Percentiles rank a stretch among this genome's conserved stretches.
Evolutionary conservation across 2,329 filamentous ascomycete genomes (phyloP).

Genomic region (Nannizziopsis arthrosporioides): DNA sequence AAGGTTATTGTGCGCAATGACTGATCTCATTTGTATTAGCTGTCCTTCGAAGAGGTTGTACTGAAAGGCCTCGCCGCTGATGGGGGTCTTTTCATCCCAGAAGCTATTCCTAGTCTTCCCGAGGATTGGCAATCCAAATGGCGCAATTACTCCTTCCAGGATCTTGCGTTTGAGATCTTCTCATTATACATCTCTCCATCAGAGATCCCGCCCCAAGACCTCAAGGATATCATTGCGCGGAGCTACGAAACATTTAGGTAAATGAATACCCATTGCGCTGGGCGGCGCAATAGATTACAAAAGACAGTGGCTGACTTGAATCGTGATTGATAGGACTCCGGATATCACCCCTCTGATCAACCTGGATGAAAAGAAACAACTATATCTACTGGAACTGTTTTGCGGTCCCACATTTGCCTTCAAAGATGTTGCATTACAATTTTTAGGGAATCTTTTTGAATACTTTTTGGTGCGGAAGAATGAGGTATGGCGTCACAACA

Average conservation of each 20-base stretch:
- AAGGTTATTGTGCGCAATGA: background rate
- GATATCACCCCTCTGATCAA: slow-evolving; percentile 69
- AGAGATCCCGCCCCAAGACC: slow-evolving; percentile 71
- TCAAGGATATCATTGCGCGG: slow-evolving; percentile 69
- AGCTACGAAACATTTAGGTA: slow-evolving; percentile 83
- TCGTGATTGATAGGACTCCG: slow-evolving; percentile 48
- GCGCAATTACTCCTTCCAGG: slow-evolving; percentile 60
- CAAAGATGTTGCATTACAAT: slow-evolving; percentile 88
- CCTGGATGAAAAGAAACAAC: slow-evolving; percentile 57
- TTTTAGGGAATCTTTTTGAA: slow-evolving; percentile 78
- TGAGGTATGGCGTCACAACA: slow-evolving; percentile 4
- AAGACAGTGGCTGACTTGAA: slow-evolving; percentile 41
- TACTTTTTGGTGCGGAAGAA: slow-evolving; percentile 38
- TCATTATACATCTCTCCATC: slow-evolving; percentile 67
- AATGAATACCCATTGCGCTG: background rate
- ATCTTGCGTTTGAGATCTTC: slow-evolving; percentile 31
- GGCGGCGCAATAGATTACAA: background rate
- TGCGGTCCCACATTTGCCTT: slow-evolving; percentile 93
- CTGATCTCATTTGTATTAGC: slow-evolving; percentile 17
- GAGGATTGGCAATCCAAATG: slow-evolving; percentile 56
- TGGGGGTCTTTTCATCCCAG: slow-evolving; percentile 79
- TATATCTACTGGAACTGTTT: slow-evolving; percentile 87
- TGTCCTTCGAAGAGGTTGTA: slow-evolving; percentile 84
- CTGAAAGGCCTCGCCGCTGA: slow-evolving; percentile 79
- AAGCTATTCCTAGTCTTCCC: slow-evolving; percentile 59